Evolutionary conservation across 176 grass and related monocot genomes (phyloP).

Genomic region (Bromus sterilis): DNA sequence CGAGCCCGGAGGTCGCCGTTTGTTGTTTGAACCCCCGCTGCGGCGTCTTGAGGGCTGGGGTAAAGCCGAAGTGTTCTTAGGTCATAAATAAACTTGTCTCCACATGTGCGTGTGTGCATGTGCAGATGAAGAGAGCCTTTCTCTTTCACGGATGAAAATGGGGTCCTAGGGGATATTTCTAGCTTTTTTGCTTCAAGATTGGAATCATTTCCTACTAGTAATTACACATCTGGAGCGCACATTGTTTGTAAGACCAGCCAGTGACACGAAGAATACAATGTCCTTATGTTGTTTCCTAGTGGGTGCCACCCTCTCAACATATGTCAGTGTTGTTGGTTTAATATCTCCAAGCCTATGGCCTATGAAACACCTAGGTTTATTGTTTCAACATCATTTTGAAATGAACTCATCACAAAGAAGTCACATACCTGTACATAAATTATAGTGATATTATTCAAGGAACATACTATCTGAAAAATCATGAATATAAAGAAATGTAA

Average conservation of each 20-base stretch:
- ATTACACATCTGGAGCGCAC: not conserved
- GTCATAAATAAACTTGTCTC: not conserved
- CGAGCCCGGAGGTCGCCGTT: not conserved
- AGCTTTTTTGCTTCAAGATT: not conserved
- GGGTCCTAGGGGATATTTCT: not conserved
- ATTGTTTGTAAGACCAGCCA: not conserved
- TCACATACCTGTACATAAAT: not conserved
- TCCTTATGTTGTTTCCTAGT: not conserved
- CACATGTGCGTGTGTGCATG: not conserved
- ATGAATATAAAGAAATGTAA: not conserved
- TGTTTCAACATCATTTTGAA: not conserved
- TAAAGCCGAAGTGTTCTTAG: not conserved
- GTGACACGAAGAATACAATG: not conserved
- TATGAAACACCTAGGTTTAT: not conserved
- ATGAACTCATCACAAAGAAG: not conserved
- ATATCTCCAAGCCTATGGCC: not conserved
- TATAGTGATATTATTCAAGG: not conserved
- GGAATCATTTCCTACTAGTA: not conserved
- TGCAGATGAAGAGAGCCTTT: not conserved
- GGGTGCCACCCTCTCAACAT: not conserved
- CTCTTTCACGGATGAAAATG: not conserved
- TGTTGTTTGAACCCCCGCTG: not conserved
- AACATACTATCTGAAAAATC: not conserved
- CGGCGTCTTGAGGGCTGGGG: not conserved
- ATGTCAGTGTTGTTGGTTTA: not conserved